Conservation (phyloP, 106 monocot species). For the Agapanthus africanus region DNA sequence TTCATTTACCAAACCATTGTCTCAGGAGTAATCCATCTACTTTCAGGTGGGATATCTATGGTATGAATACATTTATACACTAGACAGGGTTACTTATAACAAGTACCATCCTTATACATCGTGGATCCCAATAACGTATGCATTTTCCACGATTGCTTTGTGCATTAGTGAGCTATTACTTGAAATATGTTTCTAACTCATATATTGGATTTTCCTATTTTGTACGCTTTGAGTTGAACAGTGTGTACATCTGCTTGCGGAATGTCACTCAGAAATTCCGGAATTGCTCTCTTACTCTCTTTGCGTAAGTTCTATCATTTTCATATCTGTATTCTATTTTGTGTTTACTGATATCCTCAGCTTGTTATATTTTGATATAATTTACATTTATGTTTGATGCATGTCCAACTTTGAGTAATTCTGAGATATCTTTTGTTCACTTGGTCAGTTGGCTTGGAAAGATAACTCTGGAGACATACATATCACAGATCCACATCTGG, state of each 20-base stretch:
- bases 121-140: constrained; percentile 99
- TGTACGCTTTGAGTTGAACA: constrained; percentile 20
- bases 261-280: constrained; percentile 74
- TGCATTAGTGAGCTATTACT: background rate
- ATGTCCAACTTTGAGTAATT: background rate
- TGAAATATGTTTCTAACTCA: background rate
- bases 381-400: background rate
- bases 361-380: background rate
- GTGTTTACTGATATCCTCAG: background rate
- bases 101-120: constrained; percentile 97
- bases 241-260: constrained; percentile 90
- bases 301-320: constrained; percentile 58
- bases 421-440: background rate
- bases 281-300: constrained; percentile 72
- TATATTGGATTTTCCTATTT: background rate
- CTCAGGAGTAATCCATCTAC: background rate
- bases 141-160: background rate
- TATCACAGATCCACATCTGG: constrained; percentile 97
- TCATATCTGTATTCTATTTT: background rate
- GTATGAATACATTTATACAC: constrained; percentile 93
- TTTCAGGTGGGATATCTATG: constrained; percentile 72
- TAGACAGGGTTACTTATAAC: constrained; percentile 88
- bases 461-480: constrained; percentile 95
- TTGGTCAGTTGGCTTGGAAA: constrained; percentile 88
- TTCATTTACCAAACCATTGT: background rate